Evolutionary conservation across 495 filamentous ascomycete species (phyloP), one percentile per base, ranked within the genome.

Genomic region (Xylaria grammica): DNA sequence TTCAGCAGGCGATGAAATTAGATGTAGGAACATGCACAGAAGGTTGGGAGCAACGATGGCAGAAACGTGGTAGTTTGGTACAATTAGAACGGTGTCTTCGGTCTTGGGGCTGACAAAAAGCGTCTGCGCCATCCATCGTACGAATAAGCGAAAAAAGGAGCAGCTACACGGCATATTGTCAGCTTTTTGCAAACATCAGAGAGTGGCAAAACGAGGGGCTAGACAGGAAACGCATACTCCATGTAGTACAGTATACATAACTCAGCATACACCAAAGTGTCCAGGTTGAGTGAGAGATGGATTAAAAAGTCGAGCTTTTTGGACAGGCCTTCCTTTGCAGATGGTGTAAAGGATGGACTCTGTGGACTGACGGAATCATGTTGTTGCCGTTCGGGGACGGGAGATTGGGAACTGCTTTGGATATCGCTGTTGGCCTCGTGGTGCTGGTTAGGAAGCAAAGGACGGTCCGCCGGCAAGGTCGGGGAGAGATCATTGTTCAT

Each of bases 161-260:
- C 89, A 92, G 76, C 93, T 97, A 70, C 49, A 60, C 30, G 15
- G 17, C 15, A 60, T 9, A 13, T 27, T 27, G 51, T 75, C 49
- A 65, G 67, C 38, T 9, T 49, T 27, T 8, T 36, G 34, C 20
- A 20, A 52, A 38, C 32, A 32, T 11, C 5, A 36, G 22, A 17
- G 29, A 63, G 44, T 53, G n/a, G 19, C 27, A 38, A 52, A 46
- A 62, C 10, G 62, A 34, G 44, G 60, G 19, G 29, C 15, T 38
- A 29, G 20, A 42, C 9, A 46, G 20, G 26, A 19, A n/a, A 40
- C 38, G 22, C 90, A 68, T 79, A 96, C 93, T 97, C 93, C 86
- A 96, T 89, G 75, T 95, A 96, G 78, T 97, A 97, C 62, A 96
- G 68, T 44, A 89, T 85, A 42, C 90, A 91, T 34, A 96, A 80